Evolutionary conservation across 2,329 filamentous ascomycete genomes (phyloP).

Genomic region (Fusarium continuum): DNA sequence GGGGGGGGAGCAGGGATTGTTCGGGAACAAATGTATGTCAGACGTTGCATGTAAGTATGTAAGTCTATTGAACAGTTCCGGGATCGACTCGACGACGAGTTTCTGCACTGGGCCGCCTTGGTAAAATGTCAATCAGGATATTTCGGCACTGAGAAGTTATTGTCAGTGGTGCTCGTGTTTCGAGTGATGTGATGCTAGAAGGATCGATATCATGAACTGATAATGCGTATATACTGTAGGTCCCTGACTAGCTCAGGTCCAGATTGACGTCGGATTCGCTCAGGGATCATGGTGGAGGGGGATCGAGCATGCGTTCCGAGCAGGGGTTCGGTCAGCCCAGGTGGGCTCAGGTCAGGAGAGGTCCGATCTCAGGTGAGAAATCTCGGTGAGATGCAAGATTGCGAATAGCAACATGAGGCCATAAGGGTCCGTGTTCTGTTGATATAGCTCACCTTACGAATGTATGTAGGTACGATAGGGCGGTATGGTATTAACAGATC

Average conservation of each 20-base stretch:
- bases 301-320: slow-evolving; percentile 16
- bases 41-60: slow-evolving; percentile 21
- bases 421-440: slow-evolving; percentile 15
- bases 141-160: background rate
- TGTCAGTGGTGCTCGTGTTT: background rate
- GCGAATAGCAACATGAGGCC: slow-evolving; percentile 30
- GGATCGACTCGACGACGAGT: slow-evolving; percentile 15
- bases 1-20: slow-evolving; percentile 39
- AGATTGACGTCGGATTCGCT: slow-evolving; percentile 25
- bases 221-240: slow-evolving; percentile 4
- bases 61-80: slow-evolving; percentile 9
- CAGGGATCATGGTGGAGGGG: slow-evolving; percentile 30
- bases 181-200: slow-evolving; percentile 1
- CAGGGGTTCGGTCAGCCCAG: slow-evolving; percentile 36
- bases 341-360: slow-evolving; percentile 35
- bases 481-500: slow-evolving; percentile 1
- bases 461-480: background rate
- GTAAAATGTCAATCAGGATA: slow-evolving; percentile 8
- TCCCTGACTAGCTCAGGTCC: slow-evolving; percentile 6
- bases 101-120: slow-evolving; percentile 13
- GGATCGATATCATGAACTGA: slow-evolving; percentile 31
- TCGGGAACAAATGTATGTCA: slow-evolving; percentile 16
- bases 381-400: slow-evolving; percentile 39
- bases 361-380: slow-evolving; percentile 39
- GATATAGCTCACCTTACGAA: no score